Conservation (phyloP, 176 grass and related monocot genomes). For the Metroxylon sagu region DNA sequence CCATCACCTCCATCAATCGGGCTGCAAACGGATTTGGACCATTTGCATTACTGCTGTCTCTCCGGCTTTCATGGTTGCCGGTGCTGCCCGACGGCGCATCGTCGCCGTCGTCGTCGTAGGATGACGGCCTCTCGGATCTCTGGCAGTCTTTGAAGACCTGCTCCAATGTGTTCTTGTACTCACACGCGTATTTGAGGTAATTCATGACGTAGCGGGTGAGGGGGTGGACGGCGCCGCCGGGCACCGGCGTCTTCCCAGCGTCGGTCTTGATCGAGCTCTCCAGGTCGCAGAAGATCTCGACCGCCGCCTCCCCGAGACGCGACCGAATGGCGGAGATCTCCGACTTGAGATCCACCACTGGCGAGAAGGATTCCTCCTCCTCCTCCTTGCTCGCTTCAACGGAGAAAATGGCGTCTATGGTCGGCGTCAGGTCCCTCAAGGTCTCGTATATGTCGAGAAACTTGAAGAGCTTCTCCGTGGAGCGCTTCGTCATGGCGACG, state of each 20-base stretch:
- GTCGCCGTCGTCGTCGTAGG: no score
- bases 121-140: no score
- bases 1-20: conserved; percentile 1
- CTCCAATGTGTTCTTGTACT: conserved; percentile 8
- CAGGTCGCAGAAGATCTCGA: neutral
- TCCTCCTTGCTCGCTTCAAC: no score
- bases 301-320: neutral
- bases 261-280: conserved; percentile 6
- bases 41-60: no score
- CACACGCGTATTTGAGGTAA: conserved; percentile 9
- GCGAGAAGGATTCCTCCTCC: no score
- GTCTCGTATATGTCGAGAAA: neutral
- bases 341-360: neutral
- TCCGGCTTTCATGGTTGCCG: no score
- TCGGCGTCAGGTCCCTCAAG: neutral
- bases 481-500: neutral
- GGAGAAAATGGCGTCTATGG: no score
- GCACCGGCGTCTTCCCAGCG: conserved; percentile 4
- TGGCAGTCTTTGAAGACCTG: conserved; percentile 10
- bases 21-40: no score
- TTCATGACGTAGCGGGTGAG: conserved; percentile 31
- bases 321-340: neutral
- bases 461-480: conserved; percentile 5
- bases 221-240: conserved; percentile 19
- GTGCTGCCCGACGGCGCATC: no score